phyloP scores from a whole-genome alignment of 805 yeast species.

The Starmerella floricola region DNA sequence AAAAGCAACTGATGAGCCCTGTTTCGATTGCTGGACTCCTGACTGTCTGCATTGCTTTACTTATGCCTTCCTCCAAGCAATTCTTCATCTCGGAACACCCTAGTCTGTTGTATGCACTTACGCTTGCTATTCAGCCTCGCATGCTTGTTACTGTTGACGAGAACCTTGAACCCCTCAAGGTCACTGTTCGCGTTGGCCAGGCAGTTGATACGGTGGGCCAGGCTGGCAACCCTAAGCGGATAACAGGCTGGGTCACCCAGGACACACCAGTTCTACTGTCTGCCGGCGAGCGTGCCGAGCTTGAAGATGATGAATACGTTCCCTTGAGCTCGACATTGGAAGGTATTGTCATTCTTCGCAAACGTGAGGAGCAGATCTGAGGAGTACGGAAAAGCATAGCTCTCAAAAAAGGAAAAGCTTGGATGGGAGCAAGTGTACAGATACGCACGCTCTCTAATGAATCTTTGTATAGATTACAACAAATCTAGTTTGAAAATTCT shows the following conservation, averaged over 20 bases:
- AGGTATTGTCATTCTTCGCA: slow-evolving; percentile 84
- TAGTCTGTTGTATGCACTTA: slow-evolving; percentile 69
- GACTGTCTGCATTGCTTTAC: slow-evolving; percentile 69
- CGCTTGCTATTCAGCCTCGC: slow-evolving; percentile 84
- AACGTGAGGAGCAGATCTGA: slow-evolving; percentile 25
- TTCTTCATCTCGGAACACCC: slow-evolving; percentile 68
- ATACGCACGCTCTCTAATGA: no score
- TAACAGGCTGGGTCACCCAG: slow-evolving; percentile 99
- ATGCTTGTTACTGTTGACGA: slow-evolving; percentile 89
- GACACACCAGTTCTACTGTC: slow-evolving; percentile 91
- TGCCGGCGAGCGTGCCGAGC: slow-evolving; percentile 91
- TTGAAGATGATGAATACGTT: slow-evolving; percentile 87
- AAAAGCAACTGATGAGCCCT: slow-evolving; percentile 74
- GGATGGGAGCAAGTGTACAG: no score
- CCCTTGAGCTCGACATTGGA: slow-evolving; percentile 73
- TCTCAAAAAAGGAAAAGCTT: no score
- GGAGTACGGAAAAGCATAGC: no score
- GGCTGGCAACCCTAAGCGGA: slow-evolving; percentile 97
- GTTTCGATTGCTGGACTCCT: slow-evolving; percentile 81
- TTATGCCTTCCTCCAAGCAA: slow-evolving; percentile 55
- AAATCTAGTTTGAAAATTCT: no score
- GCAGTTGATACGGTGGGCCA: slow-evolving; percentile 98
- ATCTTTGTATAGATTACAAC: no score
- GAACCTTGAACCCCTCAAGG: slow-evolving; percentile 79
- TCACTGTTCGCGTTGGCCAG: slow-evolving; percentile 95